phyloP scores from a whole-genome alignment of 2,329 filamentous ascomycete genomes.

The Pseudodiploospora longispora region DNA sequence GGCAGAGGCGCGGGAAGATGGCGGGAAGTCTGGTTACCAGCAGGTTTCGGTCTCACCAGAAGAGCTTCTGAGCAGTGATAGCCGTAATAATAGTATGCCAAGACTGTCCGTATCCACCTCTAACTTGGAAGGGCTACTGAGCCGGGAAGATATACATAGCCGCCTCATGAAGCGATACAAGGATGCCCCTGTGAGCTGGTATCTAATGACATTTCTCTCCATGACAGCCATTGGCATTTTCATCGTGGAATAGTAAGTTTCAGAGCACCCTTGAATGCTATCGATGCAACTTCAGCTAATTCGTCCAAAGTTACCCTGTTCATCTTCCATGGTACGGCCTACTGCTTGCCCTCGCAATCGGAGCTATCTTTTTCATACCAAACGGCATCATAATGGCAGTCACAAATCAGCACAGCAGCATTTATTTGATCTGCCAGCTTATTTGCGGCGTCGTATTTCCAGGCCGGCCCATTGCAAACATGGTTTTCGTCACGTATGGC shows the following conservation, averaged over 20 bases:
- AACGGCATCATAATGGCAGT: constrained; percentile 92
- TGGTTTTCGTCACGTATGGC: constrained; percentile 88
- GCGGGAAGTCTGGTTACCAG: constrained; percentile 41
- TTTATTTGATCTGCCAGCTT: constrained; percentile 80
- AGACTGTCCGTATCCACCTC: constrained; percentile 27
- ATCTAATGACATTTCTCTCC: constrained; percentile 62
- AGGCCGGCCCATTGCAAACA: constrained; percentile 79
- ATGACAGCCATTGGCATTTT: constrained; percentile 78
- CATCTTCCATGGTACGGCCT: constrained; percentile 83
- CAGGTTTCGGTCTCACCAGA: constrained; percentile 29
- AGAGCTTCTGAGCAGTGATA: constrained; percentile 11
- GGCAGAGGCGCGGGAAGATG: constrained; percentile 49
- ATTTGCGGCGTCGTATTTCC: constrained; percentile 77
- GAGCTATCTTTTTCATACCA: constrained; percentile 75
- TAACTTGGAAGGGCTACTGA: constrained; percentile 49
- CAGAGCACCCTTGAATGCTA: neutral
- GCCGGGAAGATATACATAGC: constrained; percentile 73
- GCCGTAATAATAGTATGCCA: neutral
- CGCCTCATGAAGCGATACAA: constrained; percentile 76
- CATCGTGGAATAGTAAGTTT: constrained; percentile 69
- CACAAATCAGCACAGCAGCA: constrained; percentile 80
- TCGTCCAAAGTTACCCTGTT: constrained; percentile 56
- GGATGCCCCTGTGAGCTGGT: constrained; percentile 77
- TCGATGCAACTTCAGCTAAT: constrained; percentile 5
- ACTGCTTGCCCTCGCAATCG: constrained; percentile 68